These are phyloP conservation scores for Neopestalotiopsis clavispora DNA, from an alignment of 2,329 filamentous ascomycete species.

Conservation along the genomic window DNA sequence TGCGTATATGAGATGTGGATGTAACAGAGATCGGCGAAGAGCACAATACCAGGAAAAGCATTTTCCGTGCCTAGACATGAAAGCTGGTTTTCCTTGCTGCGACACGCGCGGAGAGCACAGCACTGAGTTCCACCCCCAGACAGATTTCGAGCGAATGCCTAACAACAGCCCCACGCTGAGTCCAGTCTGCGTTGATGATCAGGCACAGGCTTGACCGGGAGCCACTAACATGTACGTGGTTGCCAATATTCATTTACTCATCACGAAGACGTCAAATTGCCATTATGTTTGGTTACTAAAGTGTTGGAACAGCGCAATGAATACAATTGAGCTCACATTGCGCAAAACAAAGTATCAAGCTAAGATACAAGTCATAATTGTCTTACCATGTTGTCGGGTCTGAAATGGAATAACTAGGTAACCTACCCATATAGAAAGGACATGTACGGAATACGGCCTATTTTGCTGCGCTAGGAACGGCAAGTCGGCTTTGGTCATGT, in stretches of 20 bases:
- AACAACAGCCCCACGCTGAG: neutral
- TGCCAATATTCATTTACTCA: neutral
- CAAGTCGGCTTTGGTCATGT: neutral
- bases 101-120: neutral
- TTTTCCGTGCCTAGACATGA: neutral
- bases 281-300: too few species aligned
- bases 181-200: neutral
- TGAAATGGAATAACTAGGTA: too few species aligned
- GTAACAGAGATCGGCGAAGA: neutral
- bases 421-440: too few species aligned
- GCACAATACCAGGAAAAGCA: neutral
- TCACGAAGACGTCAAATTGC: neutral
- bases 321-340: too few species aligned
- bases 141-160: neutral
- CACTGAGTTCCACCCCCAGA: neutral
- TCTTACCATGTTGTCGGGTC: too few species aligned
- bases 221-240: neutral
- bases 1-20: neutral
- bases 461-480: neutral
- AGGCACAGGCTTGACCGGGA: neutral
- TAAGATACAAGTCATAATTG: too few species aligned
- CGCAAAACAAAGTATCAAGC: too few species aligned
- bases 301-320: too few species aligned
- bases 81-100: neutral
- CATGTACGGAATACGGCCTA: neutral